phyloP scores from a whole-genome alignment of 2,329 filamentous ascomycete species.

The Colletotrichum godetiae region DNA sequence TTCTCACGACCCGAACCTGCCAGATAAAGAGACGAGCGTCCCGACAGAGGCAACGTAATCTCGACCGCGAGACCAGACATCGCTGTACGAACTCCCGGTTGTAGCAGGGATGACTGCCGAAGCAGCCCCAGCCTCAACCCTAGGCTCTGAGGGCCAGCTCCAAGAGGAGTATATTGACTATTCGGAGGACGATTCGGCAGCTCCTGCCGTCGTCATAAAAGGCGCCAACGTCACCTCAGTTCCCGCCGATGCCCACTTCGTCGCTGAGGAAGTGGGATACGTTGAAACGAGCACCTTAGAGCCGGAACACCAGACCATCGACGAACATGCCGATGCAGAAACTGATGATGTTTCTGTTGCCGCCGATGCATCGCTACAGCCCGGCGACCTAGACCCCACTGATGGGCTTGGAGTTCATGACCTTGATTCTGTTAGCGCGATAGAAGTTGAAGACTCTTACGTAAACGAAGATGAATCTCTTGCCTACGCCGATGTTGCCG shows the following conservation, averaged over 20 bases:
- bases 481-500: background rate
- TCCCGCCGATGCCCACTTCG: constrained; percentile 19
- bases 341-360: background rate
- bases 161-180: constrained; percentile 35
- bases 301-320: constrained; percentile 39
- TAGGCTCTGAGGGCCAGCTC: constrained; percentile 23
- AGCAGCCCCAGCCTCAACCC: constrained; percentile 10
- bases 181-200: constrained; percentile 32
- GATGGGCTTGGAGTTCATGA: background rate
- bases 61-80: background rate
- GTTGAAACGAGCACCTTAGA: constrained; percentile 13
- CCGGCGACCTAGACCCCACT: background rate
- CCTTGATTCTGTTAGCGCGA: background rate
- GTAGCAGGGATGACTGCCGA: constrained; percentile 22
- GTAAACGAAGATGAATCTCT: constrained; percentile 1
- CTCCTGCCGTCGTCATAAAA: constrained; percentile 6
- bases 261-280: background rate
- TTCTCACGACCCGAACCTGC: background rate
- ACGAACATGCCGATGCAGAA: constrained; percentile 1
- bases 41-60: background rate
- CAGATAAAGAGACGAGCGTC: background rate
- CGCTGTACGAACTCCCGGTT: background rate
- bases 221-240: constrained; percentile 18
- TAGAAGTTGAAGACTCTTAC: background rate
- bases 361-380: background rate